phyloP scores from a whole-genome alignment of 2,329 filamentous ascomycete species.

The Emericellopsis atlantica region DNA sequence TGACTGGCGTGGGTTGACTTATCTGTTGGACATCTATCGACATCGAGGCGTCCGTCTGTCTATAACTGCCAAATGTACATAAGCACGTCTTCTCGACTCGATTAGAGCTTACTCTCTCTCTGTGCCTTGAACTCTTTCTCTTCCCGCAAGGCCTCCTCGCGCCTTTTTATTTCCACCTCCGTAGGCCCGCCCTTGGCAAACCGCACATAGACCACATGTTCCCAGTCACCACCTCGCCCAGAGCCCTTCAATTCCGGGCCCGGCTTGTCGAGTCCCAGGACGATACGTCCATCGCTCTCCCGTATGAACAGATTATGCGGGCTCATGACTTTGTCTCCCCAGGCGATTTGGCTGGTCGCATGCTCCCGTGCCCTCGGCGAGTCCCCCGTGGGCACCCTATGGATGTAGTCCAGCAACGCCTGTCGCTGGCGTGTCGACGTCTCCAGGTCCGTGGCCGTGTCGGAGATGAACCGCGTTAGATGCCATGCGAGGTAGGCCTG shows the following conservation, averaged over 20 bases:
- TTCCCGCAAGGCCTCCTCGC: constrained; percentile 35
- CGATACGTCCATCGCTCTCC: constrained; percentile 29
- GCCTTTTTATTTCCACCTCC: constrained; percentile 37
- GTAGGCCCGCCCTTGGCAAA: constrained; percentile 38
- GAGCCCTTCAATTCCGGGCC: constrained; percentile 38
- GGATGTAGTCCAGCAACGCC: constrained; percentile 40
- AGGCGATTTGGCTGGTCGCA: constrained; percentile 32
- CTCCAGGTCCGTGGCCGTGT: constrained; percentile 11
- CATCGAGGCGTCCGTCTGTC: neutral
- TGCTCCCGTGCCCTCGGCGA: constrained; percentile 25
- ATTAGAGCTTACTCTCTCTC: constrained; percentile 13
- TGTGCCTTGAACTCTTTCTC: constrained; percentile 20
- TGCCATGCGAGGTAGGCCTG: constrained; percentile 65
- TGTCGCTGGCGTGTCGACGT: constrained; percentile 34
- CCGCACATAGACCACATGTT: constrained; percentile 44
- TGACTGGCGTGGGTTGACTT: neutral
- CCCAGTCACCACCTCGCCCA: constrained; percentile 40
- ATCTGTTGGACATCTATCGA: neutral
- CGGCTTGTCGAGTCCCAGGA: constrained; percentile 45
- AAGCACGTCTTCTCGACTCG: neutral
- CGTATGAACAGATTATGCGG: constrained; percentile 34
- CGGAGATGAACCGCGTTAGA: constrained; percentile 37
- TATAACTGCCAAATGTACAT: neutral
- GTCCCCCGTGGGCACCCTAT: constrained; percentile 25
- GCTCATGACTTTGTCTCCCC: constrained; percentile 50